Base-by-base conservation (phyloP, 345 rosid species). In the Schrenkiella parvula region DNA sequence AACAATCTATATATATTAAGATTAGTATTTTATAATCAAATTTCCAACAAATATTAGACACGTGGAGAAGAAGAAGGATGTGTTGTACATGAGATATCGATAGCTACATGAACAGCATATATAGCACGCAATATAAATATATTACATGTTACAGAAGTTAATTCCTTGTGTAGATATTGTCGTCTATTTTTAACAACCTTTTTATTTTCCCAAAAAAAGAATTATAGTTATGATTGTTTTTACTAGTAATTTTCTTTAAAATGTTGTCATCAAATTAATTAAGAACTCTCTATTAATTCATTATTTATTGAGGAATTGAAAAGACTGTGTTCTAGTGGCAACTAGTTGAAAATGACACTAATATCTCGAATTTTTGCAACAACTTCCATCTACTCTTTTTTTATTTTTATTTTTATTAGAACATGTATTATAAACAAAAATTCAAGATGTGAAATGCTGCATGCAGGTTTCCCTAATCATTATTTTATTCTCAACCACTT, bases 271-370 rank as follows among this genome's bases (percentile, higher is more conserved):
- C 73, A 29, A 21, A 9, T 12, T 12, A 54, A 28, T 44, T 23
- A 34, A n/a, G n/a, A n/a, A 15, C 17, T 43, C 31, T 6, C 19
- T n/a, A n/a, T 18, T 61, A 22, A n/a, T 18, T 61, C 61, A 39
- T 15, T 29, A 51, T 19, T 39, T 50, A 22, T 48, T 5, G 26
- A 29, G 26, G 19, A n/a, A n/a, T 39, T 48, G 6, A 41, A 9
- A 51, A 52, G n/a, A n/a, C n/a, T n/a, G 44, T 69, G 32, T 25
- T 58, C 23, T 59, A 59, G 31, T 70, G 67, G 26, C 21, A 52
- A 11, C 69, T 19, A 43, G 14, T 22, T 63, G 69, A 62, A 63
- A 62, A 41, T 52, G 63, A 72, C 63, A 42, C 56, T n/a, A 8
- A 8, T 15, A 15, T 10, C 31, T 28, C 35, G 2, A 29, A 3